Percentiles rank a stretch among this genome's conserved stretches.
Conservation (phyloP, 495 filamentous ascomycete genomes). For the Podospora conica region DNA sequence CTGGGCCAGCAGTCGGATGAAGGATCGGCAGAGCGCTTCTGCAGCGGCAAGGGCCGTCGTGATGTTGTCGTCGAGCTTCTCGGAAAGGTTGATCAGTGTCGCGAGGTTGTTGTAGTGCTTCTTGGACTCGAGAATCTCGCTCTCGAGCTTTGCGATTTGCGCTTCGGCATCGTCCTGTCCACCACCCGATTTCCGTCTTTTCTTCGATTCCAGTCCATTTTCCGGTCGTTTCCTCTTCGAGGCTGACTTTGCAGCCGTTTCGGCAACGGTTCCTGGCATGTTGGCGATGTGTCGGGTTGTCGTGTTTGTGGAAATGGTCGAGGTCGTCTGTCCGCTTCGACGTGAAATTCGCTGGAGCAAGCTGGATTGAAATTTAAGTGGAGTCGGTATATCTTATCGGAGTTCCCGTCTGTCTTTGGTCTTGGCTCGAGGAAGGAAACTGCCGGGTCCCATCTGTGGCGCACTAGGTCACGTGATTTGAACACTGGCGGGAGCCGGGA, state of each 20-base stretch:
- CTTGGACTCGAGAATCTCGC: constrained; percentile 72
- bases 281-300: neutral
- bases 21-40: constrained; percentile 83
- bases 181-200: constrained; percentile 41
- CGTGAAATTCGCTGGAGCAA: neutral
- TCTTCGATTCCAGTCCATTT: constrained; percentile 42
- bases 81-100: constrained; percentile 56
- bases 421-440: neutral
- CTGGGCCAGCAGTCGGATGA: constrained; percentile 71
- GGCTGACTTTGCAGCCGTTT: constrained; percentile 20
- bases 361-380: constrained; percentile 25
- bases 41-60: constrained; percentile 51
- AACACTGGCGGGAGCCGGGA: constrained; percentile 27
- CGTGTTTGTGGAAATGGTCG: neutral
- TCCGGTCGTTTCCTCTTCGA: constrained; percentile 42
- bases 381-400: constrained; percentile 10
- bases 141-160: constrained; percentile 63
- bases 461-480: constrained; percentile 34
- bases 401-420: neutral
- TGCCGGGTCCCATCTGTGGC: neutral
- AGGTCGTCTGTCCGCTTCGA: neutral
- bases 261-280: constrained; percentile 24
- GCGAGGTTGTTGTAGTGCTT: constrained; percentile 92
- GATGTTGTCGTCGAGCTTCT: constrained; percentile 33
- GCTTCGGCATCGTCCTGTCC: constrained; percentile 40